phyloP scores from a whole-genome alignment of 1,284 basidiomycete species.

The Tylopilus sp. region DNA sequence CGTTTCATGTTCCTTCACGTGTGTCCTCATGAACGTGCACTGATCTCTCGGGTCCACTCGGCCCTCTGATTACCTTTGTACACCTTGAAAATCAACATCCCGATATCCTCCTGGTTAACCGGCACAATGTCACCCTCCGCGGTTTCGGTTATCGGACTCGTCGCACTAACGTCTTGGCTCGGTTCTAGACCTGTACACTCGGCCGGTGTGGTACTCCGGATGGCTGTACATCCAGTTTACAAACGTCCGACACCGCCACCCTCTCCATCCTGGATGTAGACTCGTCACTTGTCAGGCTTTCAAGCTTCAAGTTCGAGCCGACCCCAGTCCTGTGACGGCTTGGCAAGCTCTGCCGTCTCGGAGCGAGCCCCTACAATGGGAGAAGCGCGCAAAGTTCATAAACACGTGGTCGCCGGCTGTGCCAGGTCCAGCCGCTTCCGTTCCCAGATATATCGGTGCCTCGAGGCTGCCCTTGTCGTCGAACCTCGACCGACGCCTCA shows the following conservation, averaged over 20 bases:
- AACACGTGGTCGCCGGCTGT: conserved; percentile 9
- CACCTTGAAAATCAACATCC: conserved; percentile 5
- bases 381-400: neutral
- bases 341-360: neutral
- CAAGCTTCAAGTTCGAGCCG: no score
- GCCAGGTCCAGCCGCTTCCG: neutral
- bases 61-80: neutral
- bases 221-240: no score
- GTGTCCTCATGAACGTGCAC: conserved; percentile 18
- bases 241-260: conserved; percentile 3
- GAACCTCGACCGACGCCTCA: conserved; percentile 9
- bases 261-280: no score
- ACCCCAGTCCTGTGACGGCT: neutral
- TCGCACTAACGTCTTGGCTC: no score
- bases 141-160: no score
- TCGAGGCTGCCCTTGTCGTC: conserved; percentile 14
- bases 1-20: conserved; percentile 3
- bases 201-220: no score
- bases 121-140: no score
- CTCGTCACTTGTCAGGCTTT: no score
- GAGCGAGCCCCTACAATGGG: neutral
- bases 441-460: conserved; percentile 10
- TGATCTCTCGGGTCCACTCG: conserved; percentile 14
- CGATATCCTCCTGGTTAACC: conserved; percentile 17
- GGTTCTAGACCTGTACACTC: no score